phyloP scores from a whole-genome alignment of 2,329 filamentous ascomycete species.

The Phyllosticta capitalensis region DNA sequence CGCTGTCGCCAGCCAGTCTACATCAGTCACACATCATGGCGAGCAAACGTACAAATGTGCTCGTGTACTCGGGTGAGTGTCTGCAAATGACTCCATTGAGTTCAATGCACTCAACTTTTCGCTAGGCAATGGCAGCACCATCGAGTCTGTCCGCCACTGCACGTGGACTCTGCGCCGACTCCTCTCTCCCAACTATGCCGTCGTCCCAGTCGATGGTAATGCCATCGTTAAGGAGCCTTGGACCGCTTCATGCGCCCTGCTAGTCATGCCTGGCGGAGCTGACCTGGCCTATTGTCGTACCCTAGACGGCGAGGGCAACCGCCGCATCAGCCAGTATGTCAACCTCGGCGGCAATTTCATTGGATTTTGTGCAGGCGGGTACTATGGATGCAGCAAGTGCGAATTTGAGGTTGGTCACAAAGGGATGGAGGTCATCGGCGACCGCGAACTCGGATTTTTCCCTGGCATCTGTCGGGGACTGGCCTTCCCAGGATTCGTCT shows the following conservation, averaged over 20 bases:
- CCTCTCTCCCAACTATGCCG: slow-evolving; percentile 83
- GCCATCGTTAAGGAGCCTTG: slow-evolving; percentile 86
- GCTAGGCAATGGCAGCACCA: slow-evolving; percentile 71
- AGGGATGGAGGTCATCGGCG: slow-evolving; percentile 73
- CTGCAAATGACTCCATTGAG: too few relatives aligned
- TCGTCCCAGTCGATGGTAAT: slow-evolving; percentile 71
- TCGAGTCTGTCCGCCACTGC: slow-evolving; percentile 83
- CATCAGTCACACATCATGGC: slow-evolving; percentile 42
- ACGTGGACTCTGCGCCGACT: slow-evolving; percentile 77
- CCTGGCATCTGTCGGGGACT: slow-evolving; percentile 77
- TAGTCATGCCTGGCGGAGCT: slow-evolving; percentile 90
- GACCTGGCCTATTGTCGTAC: slow-evolving; percentile 83
- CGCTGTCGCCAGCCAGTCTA: slow-evolving; percentile 19
- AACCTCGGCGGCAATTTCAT: slow-evolving; percentile 77
- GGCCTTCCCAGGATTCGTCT: slow-evolving; percentile 83
- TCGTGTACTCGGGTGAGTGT: slow-evolving; percentile 78
- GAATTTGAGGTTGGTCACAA: slow-evolving; percentile 87
- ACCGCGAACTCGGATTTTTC: slow-evolving; percentile 79
- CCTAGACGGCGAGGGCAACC: slow-evolving; percentile 81
- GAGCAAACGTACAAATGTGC: slow-evolving; percentile 69
- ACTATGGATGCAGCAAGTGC: slow-evolving; percentile 72
- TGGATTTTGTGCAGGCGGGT: slow-evolving; percentile 89
- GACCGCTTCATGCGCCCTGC: slow-evolving; percentile 72
- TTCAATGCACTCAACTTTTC: slow-evolving; percentile 12
- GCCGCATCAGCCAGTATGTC: slow-evolving; percentile 74